These are phyloP conservation scores for Cochlearia excelsa DNA, from an alignment of 345 rosid genomes.

Conservation along the genomic window DNA sequence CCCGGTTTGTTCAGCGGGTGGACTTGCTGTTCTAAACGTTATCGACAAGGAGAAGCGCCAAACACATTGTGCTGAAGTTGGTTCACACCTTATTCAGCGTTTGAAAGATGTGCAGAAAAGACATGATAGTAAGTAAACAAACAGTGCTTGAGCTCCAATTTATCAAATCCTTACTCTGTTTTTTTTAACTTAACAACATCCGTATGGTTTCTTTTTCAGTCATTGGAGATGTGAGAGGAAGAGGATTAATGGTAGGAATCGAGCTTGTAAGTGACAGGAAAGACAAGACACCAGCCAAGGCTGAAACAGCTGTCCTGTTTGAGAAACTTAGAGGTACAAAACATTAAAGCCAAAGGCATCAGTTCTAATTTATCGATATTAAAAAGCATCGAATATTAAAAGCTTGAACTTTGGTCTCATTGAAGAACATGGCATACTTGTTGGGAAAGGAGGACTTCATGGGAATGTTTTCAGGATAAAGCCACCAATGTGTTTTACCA, in stretches of 20 bases:
- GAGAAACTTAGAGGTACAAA: slow-evolving; percentile 78
- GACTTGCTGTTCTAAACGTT: slow-evolving; percentile 87
- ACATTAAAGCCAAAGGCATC: not conserved
- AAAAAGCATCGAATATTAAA: not conserved
- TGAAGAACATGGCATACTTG: slow-evolving; percentile 73
- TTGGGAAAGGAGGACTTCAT: slow-evolving; percentile 90
- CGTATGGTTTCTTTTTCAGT: slow-evolving; percentile 41
- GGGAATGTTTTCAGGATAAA: slow-evolving; percentile 88
- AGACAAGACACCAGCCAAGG: slow-evolving; percentile 84
- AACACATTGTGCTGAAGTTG: slow-evolving; percentile 72
- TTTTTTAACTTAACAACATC: not conserved
- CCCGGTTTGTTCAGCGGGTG: slow-evolving; percentile 96
- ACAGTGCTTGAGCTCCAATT: slow-evolving; percentile 1
- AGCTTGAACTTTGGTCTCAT: not conserved
- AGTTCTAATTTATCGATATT: not conserved
- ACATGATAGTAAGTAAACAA: slow-evolving; percentile 58
- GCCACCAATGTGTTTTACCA: slow-evolving; percentile 93
- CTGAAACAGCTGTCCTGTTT: slow-evolving; percentile 67
- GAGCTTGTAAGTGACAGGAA: slow-evolving; percentile 79
- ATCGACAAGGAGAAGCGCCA: slow-evolving; percentile 88
- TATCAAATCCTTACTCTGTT: slow-evolving; percentile 12
- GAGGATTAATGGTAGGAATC: slow-evolving; percentile 83
- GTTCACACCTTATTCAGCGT: slow-evolving; percentile 70
- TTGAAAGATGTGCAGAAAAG: slow-evolving; percentile 62
- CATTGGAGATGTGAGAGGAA: slow-evolving; percentile 90